Evolutionary conservation across 495 filamentous ascomycete species (phyloP).

Genomic region (Copromyces sp.): DNA sequence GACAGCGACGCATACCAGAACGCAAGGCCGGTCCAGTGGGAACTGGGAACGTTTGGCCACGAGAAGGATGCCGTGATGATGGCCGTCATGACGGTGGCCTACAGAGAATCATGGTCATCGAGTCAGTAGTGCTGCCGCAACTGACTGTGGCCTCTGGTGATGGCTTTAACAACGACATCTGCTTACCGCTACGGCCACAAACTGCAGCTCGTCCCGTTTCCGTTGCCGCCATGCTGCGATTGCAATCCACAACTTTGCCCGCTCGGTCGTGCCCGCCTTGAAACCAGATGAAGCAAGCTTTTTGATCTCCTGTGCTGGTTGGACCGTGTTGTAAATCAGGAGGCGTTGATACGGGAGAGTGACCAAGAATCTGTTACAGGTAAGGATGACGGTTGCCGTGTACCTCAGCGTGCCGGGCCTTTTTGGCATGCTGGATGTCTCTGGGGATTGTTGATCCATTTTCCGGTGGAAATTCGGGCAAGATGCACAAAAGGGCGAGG

Average conservation of each 20-base stretch:
- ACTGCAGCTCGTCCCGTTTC: background rate
- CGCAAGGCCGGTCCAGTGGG: slow-evolving; percentile 2
- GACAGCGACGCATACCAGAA: slow-evolving; percentile 2
- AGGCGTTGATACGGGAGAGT: slow-evolving; percentile 4
- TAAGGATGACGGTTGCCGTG: background rate
- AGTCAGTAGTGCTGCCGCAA: too few species aligned
- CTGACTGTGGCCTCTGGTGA: too few species aligned
- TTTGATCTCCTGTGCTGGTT: background rate
- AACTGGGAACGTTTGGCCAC: background rate
- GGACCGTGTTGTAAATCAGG: slow-evolving; percentile 3
- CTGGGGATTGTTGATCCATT: too few species aligned
- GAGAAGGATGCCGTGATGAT: slow-evolving; percentile 3
- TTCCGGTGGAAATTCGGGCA: too few species aligned
- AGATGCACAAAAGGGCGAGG: too few species aligned
- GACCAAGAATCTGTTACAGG: background rate
- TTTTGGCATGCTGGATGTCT: too few species aligned
- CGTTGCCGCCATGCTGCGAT: background rate
- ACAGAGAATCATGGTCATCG: too few species aligned
- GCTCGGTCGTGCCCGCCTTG: too few species aligned
- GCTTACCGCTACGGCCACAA: background rate
- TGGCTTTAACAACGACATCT: too few species aligned
- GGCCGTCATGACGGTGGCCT: slow-evolving; percentile 1
- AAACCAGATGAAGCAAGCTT: background rate
- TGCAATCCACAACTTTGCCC: background rate
- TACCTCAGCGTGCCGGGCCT: too few species aligned